Evolutionary conservation across 139 green algal species (phyloP), one percentile per base, ranked within the genome.

Genomic region (Chlamydomonas asymmetrica): DNA sequence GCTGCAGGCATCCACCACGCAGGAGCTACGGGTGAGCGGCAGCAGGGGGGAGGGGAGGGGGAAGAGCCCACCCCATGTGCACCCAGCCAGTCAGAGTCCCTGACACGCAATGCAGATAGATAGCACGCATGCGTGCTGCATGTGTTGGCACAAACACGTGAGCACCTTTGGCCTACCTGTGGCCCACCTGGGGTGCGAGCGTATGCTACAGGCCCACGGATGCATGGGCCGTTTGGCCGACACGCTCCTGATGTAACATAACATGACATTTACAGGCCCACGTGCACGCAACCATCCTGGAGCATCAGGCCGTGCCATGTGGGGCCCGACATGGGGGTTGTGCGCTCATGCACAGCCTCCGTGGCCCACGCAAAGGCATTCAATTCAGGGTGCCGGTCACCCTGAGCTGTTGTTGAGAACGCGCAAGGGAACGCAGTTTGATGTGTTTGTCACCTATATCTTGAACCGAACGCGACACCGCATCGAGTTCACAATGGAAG

Each of bases 21-120:
- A 67, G 18, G 73, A 79, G 29, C 63, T 54, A 8, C 73, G 73
- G 63, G 73, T 79, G 63, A 2, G 63, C 5, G 9, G 22, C 16
- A 2, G 34, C 7, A n/a, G 45, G 13, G 13, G 18, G 45, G 18
- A 10, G 45, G 45, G 18, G 13, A 25, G 45, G 45, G 13, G 13
- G 13, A 10, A 52, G 13, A 10, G 45, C 45, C 45, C 45, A 52
- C 45, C 45, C 45, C 45, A 52, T 52, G 13, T 52, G 13, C 45
- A 52, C 13, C 45, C 45, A n/a, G n/a, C n/a, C n/a, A n/a, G n/a
- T n/a, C 45, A 25, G 45, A 52, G 45, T 13, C 18, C 13, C 45
- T 52, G 45, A 25, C 45, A 52, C 18, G 13, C 45, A 10, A 25
- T 52, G 18, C 13, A 10, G 13, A 52, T 16, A 16, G 13, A 16